A percentile compares a stretch with the other conserved stretches of the same genome.
These are phyloP conservation scores for Trichoderma endophyticum DNA, from an alignment of 2,329 filamentous ascomycete species.

Conservation along the genomic window DNA sequence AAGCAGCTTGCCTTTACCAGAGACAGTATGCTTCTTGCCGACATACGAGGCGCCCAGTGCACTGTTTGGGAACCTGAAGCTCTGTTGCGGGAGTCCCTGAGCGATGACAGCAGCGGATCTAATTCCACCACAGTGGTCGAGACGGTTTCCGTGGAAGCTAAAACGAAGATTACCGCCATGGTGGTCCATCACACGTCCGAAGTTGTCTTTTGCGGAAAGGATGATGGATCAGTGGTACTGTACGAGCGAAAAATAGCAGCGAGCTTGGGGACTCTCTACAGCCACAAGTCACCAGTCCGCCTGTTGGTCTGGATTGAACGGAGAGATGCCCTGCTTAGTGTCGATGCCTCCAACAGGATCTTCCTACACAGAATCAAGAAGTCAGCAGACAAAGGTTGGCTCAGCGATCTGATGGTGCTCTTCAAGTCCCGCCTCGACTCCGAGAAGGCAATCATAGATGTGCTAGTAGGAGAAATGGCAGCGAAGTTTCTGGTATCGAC, in stretches of 20 bases:
- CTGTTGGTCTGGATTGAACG: slow-evolving; percentile 28
- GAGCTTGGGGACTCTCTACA: slow-evolving; percentile 27
- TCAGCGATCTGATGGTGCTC: slow-evolving; percentile 15
- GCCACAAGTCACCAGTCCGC: slow-evolving; percentile 30
- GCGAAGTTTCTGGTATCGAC: slow-evolving; percentile 31
- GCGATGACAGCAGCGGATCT: slow-evolving; percentile 27
- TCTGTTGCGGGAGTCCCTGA: slow-evolving; percentile 26
- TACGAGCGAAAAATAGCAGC: slow-evolving; percentile 29
- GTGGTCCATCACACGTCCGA: slow-evolving; percentile 25
- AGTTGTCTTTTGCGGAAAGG: slow-evolving; percentile 35
- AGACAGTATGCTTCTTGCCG: slow-evolving; percentile 34
- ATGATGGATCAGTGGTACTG: slow-evolving; percentile 34
- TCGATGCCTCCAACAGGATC: slow-evolving; percentile 30
- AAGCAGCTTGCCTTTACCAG: slow-evolving; percentile 32
- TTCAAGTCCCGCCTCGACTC: slow-evolving; percentile 25
- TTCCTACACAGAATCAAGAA: slow-evolving; percentile 22
- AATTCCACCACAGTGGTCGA: slow-evolving; percentile 26
- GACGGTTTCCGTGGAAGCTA: slow-evolving; percentile 24
- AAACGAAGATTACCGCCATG: slow-evolving; percentile 32
- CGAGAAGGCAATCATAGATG: slow-evolving; percentile 26
- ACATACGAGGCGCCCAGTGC: slow-evolving; percentile 35
- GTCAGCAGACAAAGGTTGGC: slow-evolving; percentile 18
- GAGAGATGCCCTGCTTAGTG: slow-evolving; percentile 27
- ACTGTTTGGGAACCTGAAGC: slow-evolving; percentile 37
- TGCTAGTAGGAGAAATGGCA: slow-evolving; percentile 25